Conservation (phyloP, 352 stramenopile genomes). For the Phytophthora uliginosa region DNA sequence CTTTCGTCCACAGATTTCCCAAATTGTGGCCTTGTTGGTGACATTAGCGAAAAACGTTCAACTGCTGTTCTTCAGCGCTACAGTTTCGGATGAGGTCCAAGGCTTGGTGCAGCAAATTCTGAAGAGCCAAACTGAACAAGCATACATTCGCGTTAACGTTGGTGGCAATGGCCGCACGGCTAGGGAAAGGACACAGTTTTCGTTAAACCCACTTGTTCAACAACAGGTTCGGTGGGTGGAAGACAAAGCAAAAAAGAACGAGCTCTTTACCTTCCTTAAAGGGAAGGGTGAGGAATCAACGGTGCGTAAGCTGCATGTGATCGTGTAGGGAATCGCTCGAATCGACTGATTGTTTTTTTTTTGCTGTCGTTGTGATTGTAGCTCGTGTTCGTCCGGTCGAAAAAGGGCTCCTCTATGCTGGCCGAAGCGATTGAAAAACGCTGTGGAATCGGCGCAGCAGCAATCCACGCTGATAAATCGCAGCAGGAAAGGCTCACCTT, state of each 20-base stretch:
- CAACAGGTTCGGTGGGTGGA: constrained; percentile 63
- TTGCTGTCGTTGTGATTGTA: constrained; percentile 25
- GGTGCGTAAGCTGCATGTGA: constrained; percentile 36
- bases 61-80: constrained; percentile 74
- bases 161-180: constrained; percentile 11
- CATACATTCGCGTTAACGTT: constrained; percentile 51
- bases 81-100: constrained; percentile 56
- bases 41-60: constrained; percentile 34
- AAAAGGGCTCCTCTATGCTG: constrained; percentile 67
- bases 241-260: constrained; percentile 70
- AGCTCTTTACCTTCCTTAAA: constrained; percentile 56
- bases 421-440: constrained; percentile 60
- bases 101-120: constrained; percentile 46
- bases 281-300: constrained; percentile 49
- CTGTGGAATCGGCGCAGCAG: constrained; percentile 40
- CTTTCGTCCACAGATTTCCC: constrained; percentile 57
- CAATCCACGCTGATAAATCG: constrained; percentile 75
- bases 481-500: constrained; percentile 62
- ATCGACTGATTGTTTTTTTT: not conserved
- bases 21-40: constrained; percentile 56
- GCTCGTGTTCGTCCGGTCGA: constrained; percentile 84
- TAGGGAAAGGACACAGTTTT: constrained; percentile 5
- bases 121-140: constrained; percentile 11
- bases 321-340: not conserved
- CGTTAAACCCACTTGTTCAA: constrained; percentile 42